Percentiles rank a stretch among this genome's conserved stretches.
phyloP scores from a whole-genome alignment of 2,329 filamentous ascomycete species.

The Fusarium nematophilum region DNA sequence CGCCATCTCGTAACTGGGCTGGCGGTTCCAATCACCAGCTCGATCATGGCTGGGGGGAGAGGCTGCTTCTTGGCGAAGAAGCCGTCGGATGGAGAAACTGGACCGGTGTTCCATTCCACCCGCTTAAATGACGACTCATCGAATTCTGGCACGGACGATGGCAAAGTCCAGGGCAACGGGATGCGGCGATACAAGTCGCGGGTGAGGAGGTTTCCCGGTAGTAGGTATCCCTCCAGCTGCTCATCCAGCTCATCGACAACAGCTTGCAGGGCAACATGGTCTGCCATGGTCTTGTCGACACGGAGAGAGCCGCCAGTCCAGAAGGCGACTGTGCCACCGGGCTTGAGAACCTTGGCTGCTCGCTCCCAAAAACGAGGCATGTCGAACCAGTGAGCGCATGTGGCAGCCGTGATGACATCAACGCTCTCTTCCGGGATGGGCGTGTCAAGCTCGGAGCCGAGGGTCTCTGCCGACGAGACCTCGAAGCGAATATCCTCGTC shows the following conservation, averaged over 20 bases:
- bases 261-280: slow-evolving; percentile 54
- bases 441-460: slow-evolving; percentile 47
- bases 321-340: slow-evolving; percentile 65
- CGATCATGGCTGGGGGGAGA: slow-evolving; percentile 49
- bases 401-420: slow-evolving; percentile 63
- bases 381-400: slow-evolving; percentile 69
- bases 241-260: slow-evolving; percentile 53
- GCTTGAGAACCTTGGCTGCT: slow-evolving; percentile 59
- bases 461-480: slow-evolving; percentile 55
- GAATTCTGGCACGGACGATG: slow-evolving; percentile 50
- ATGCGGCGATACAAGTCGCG: slow-evolving; percentile 56
- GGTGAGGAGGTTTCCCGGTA: slow-evolving; percentile 56
- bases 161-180: slow-evolving; percentile 61
- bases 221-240: slow-evolving; percentile 52
- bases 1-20: slow-evolving; percentile 58
- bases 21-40: slow-evolving; percentile 50
- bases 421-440: slow-evolving; percentile 51
- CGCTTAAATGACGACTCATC: slow-evolving; percentile 52
- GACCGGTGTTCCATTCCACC: slow-evolving; percentile 54
- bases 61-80: slow-evolving; percentile 41
- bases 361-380: slow-evolving; percentile 61
- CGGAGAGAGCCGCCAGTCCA: slow-evolving; percentile 54
- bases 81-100: slow-evolving; percentile 31
- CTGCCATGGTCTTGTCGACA: slow-evolving; percentile 50
- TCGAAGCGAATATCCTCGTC: slow-evolving; percentile 53